Evolutionary conservation across 805 yeast species (phyloP).

Genomic region (Phaffomyces opuntiae): DNA sequence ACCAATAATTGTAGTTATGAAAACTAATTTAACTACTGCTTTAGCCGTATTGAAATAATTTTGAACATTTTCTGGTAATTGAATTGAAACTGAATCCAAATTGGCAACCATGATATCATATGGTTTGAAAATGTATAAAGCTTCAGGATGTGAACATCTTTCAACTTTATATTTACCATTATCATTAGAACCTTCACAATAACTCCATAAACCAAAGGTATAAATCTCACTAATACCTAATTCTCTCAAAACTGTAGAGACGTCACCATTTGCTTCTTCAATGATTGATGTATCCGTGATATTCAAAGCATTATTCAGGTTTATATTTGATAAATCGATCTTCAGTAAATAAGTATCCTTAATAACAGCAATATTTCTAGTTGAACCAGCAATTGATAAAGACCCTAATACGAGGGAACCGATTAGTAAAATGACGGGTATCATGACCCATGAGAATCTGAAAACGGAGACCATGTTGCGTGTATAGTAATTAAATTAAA

Average conservation of each 20-base stretch:
- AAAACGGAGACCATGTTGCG: slow-evolving; percentile 18
- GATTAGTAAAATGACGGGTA: slow-evolving; percentile 28
- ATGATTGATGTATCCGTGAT: not conserved
- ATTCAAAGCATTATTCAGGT: slow-evolving; percentile 1
- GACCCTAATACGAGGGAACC: slow-evolving; percentile 41
- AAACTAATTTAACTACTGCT: slow-evolving; percentile 48
- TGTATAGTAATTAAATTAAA: too few species aligned
- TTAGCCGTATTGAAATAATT: slow-evolving; percentile 39
- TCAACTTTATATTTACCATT: slow-evolving; percentile 26
- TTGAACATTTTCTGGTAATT: slow-evolving; percentile 49
- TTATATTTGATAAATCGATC: slow-evolving; percentile 32
- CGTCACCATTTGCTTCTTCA: not conserved
- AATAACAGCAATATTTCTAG: slow-evolving; percentile 34
- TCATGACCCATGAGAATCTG: slow-evolving; percentile 20
- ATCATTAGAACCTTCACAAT: slow-evolving; percentile 32
- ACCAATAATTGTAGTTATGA: slow-evolving; percentile 45
- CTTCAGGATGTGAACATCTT: slow-evolving; percentile 47
- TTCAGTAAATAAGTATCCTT: slow-evolving; percentile 41
- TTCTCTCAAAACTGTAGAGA: not conserved
- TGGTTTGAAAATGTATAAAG: slow-evolving; percentile 54
- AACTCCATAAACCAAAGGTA: slow-evolving; percentile 58
- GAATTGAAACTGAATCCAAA: slow-evolving; percentile 19
- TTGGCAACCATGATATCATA: slow-evolving; percentile 24
- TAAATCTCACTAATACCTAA: slow-evolving; percentile 39
- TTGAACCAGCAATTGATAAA: slow-evolving; percentile 48